A percentile compares a stretch with the other conserved stretches of the same genome.
phyloP scores from a whole-genome alignment of 164 flowering plant genomes.

The Amborella trichopoda region DNA sequence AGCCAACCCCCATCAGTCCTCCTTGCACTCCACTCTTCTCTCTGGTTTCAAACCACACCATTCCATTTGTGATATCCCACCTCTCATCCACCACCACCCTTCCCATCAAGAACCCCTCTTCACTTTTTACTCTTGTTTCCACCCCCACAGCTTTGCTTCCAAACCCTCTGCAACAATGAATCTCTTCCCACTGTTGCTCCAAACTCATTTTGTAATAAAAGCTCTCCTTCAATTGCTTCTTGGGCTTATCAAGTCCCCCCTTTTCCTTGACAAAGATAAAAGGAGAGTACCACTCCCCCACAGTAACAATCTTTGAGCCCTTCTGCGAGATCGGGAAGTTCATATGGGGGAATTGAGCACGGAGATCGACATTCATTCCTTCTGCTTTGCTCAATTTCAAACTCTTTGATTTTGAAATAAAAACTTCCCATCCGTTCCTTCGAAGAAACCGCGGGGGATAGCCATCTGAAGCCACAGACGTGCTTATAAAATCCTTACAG shows the following conservation, averaged over 20 bases:
- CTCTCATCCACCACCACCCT: slow-evolving; percentile 1
- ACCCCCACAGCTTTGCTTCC: slow-evolving; percentile 5
- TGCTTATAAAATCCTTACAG: slow-evolving; percentile 18
- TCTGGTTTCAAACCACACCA: slow-evolving; percentile 1
- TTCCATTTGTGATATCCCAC: neutral
- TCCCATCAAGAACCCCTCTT: neutral
- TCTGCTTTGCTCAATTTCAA: neutral
- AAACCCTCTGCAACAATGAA: slow-evolving; percentile 13
- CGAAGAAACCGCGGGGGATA: slow-evolving; percentile 7
- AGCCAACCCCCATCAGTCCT: too few species aligned
- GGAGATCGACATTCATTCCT: slow-evolving; percentile 2
- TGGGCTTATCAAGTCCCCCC: slow-evolving; percentile 10
- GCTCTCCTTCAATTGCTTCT: slow-evolving; percentile 23
- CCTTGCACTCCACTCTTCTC: neutral
- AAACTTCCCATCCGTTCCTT: slow-evolving; percentile 4
- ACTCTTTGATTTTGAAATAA: neutral
- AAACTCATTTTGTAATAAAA: slow-evolving; percentile 39
- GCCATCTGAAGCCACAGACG: slow-evolving; percentile 8
- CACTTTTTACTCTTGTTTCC: neutral
- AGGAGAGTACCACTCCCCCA: slow-evolving; percentile 11
- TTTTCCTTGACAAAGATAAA: slow-evolving; percentile 10
- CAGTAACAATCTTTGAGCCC: neutral
- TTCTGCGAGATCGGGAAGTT: slow-evolving; percentile 5
- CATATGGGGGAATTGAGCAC: neutral
- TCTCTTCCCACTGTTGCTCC: slow-evolving; percentile 46